Conservation (phyloP, 176 grass and related monocot species). For the Lolium perenne region DNA sequence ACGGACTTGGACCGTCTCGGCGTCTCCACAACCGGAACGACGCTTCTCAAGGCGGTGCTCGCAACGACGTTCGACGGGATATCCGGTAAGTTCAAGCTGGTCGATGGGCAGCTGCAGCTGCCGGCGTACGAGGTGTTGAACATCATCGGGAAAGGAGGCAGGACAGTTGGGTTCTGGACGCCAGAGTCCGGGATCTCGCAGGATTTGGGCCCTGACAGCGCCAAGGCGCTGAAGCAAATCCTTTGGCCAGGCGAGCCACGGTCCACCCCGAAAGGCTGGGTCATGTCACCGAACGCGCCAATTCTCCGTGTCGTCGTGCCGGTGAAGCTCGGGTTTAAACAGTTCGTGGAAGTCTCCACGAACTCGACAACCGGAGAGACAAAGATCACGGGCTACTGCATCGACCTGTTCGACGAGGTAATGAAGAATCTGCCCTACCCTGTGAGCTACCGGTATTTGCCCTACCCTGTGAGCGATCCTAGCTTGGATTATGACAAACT, state of each 20-base stretch:
- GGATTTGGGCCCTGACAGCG: not conserved
- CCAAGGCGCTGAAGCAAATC: slow-evolving; percentile 41
- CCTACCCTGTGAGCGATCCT: not conserved
- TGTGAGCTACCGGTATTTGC: slow-evolving; percentile 41
- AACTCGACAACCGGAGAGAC: not conserved
- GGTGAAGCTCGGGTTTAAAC: slow-evolving; percentile 60
- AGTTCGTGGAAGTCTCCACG: slow-evolving; percentile 53
- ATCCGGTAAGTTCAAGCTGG: slow-evolving; percentile 61
- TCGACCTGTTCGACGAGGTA: slow-evolving; percentile 67
- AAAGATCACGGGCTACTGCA: slow-evolving; percentile 63
- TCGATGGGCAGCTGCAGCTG: slow-evolving; percentile 60
- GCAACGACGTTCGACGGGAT: slow-evolving; percentile 59
- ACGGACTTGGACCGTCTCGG: slow-evolving; percentile 55
- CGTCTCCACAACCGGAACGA: slow-evolving; percentile 41
- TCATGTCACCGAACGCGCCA: slow-evolving; percentile 43
- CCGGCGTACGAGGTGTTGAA: slow-evolving; percentile 70
- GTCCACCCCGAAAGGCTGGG: slow-evolving; percentile 62
- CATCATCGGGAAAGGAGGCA: slow-evolving; percentile 53
- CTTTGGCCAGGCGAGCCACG: slow-evolving; percentile 54
- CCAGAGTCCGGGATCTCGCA: slow-evolving; percentile 40
- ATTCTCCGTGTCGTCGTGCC: slow-evolving; percentile 60
- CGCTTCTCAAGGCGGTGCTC: slow-evolving; percentile 47
- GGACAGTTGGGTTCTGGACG: slow-evolving; percentile 72
- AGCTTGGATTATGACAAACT: slow-evolving; percentile 39
- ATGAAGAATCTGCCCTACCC: slow-evolving; percentile 53